These are phyloP conservation scores for Neoboletus subvelutipes DNA, from an alignment of 768 basidiomycete genomes.

Conservation along the genomic window DNA sequence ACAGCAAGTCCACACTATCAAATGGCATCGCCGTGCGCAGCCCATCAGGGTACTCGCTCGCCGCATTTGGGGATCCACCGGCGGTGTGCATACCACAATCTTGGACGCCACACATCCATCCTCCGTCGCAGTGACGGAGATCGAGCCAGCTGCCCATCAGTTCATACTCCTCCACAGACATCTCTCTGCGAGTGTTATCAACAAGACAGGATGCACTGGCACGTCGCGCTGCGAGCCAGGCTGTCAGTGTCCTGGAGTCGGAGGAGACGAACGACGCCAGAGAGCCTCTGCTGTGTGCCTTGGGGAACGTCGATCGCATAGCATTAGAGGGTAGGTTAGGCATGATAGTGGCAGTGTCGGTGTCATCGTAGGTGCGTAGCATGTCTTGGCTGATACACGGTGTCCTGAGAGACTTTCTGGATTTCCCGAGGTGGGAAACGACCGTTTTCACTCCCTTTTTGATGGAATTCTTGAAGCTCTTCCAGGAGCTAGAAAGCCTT, in stretches of 20 bases:
- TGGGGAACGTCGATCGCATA: slow-evolving; percentile 2
- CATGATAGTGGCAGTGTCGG: neutral
- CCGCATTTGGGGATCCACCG: slow-evolving; percentile 34
- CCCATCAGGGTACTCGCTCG: slow-evolving; percentile 12
- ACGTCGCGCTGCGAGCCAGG: slow-evolving; percentile 43
- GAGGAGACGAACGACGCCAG: slow-evolving; percentile 33
- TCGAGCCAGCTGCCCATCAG: slow-evolving; percentile 48
- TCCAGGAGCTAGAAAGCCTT: slow-evolving; percentile 28
- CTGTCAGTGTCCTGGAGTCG: slow-evolving; percentile 32
- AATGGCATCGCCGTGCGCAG: slow-evolving; percentile 29
- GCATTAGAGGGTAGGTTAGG: neutral
- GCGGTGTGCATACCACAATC: slow-evolving; percentile 33
- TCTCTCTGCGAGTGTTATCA: slow-evolving; percentile 28
- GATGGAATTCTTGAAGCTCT: slow-evolving; percentile 34
- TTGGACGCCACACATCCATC: slow-evolving; percentile 30
- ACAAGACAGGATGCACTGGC: slow-evolving; percentile 28
- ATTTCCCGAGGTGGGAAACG: slow-evolving; percentile 17
- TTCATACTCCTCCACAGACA: slow-evolving; percentile 51
- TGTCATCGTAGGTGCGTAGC: slow-evolving; percentile 9
- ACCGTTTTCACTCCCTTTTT: slow-evolving; percentile 25
- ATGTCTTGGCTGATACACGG: slow-evolving; percentile 10
- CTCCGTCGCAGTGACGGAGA: slow-evolving; percentile 18
- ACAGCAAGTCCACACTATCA: slow-evolving; percentile 18
- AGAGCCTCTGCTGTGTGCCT: slow-evolving; percentile 22
- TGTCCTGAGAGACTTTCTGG: slow-evolving; percentile 15